Evolutionary conservation across 106 monocot species (phyloP).

Genomic region (Dendrobium huoshanense): DNA sequence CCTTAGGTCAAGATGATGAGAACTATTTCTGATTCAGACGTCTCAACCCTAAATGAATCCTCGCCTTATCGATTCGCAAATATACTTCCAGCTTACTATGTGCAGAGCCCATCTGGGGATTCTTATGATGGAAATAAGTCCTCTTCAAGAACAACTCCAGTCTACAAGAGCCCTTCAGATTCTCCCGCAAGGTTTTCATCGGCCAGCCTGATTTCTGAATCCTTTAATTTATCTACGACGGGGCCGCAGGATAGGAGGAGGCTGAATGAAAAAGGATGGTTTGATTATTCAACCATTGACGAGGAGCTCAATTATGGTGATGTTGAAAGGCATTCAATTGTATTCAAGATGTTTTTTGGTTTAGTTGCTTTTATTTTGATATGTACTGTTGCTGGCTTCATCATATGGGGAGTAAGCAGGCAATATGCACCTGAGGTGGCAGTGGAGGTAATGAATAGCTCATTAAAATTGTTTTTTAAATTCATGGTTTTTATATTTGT

Average conservation of each 20-base stretch:
- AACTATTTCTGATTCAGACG: not conserved
- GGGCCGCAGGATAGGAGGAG: not conserved
- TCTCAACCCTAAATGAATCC: not conserved
- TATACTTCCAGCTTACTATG: not conserved
- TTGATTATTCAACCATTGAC: not conserved
- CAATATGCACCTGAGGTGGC: not conserved
- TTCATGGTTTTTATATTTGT: too few relatives aligned
- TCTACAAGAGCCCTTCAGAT: not conserved
- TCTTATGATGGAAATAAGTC: not conserved
- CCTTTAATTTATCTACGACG: not conserved
- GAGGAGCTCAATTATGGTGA: not conserved
- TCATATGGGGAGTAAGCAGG: not conserved
- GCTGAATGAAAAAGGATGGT: not conserved
- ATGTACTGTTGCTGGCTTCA: not conserved
- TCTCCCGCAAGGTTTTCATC: not conserved
- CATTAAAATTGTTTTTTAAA: too few relatives aligned
- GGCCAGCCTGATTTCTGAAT: not conserved
- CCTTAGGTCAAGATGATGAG: not conserved
- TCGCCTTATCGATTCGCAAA: not conserved
- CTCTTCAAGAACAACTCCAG: not conserved
- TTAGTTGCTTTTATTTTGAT: not conserved
- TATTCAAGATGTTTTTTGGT: not conserved
- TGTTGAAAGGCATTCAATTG: not conserved
- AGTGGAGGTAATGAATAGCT: not conserved
- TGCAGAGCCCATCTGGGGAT: conserved; percentile 3